These are phyloP conservation scores for Hyphochytrium catenoides DNA, from an alignment of 352 stramenopile species.

Conservation along the genomic window DNA sequence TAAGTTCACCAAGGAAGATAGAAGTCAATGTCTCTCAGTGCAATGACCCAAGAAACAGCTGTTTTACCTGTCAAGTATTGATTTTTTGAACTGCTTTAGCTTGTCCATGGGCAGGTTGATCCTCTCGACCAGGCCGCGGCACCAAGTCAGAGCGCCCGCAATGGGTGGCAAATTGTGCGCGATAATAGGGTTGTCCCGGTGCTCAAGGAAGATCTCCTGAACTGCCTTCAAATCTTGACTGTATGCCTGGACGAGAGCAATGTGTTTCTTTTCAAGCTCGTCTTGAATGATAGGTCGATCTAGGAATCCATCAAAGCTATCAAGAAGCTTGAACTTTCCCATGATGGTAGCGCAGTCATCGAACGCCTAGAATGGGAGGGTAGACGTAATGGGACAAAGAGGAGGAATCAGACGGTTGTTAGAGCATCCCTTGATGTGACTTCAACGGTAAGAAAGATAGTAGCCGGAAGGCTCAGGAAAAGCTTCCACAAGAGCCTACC, in stretches of 20 bases:
- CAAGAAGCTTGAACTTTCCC: conserved; percentile 92
- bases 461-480: too few relatives aligned
- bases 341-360: conserved; percentile 93
- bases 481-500: too few relatives aligned
- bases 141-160: conserved; percentile 83
- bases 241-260: conserved; percentile 86
- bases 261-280: conserved; percentile 92
- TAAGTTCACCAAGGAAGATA: too few relatives aligned
- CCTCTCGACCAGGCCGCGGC: conserved; percentile 75
- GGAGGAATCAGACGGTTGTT: too few relatives aligned
- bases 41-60: too few relatives aligned
- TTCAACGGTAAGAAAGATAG: too few relatives aligned
- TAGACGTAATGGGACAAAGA: too few relatives aligned
- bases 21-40: too few relatives aligned
- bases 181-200: conserved; percentile 72
- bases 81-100: conserved; percentile 80
- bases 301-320: conserved; percentile 84
- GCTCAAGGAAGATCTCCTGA: conserved; percentile 85
- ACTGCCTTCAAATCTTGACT: conserved; percentile 86
- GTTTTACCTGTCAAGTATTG: conserved; percentile 90
- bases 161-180: conserved; percentile 86
- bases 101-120: conserved; percentile 93
- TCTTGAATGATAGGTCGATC: conserved; percentile 87
- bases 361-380: too few relatives aligned
- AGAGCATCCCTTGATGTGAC: too few relatives aligned